Evolutionary conservation across 2,329 filamentous ascomycete species (phyloP).

Genomic region (Fusarium vanettenii): DNA sequence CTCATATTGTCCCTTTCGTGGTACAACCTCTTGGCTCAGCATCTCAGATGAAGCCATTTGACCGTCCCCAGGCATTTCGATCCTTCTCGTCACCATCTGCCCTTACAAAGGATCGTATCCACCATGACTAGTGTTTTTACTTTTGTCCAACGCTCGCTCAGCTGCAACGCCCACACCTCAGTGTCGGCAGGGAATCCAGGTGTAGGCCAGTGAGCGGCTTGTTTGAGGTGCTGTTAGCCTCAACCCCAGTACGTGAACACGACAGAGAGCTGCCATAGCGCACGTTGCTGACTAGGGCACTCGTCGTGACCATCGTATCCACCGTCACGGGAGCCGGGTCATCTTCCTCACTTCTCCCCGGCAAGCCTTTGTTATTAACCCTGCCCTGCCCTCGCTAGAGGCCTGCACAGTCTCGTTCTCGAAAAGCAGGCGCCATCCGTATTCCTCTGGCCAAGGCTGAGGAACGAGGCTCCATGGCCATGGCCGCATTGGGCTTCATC

Average conservation of each 20-base stretch:
- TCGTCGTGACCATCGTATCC: constrained; percentile 29
- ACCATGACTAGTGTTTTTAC: constrained; percentile 7
- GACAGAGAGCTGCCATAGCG: constrained; percentile 19
- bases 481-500: constrained; percentile 27
- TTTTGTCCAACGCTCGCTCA: constrained; percentile 9
- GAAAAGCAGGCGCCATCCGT: constrained; percentile 26
- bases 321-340: constrained; percentile 25
- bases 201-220: constrained; percentile 21
- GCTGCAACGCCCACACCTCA: constrained; percentile 22
- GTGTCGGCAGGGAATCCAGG: constrained; percentile 36
- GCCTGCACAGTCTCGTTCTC: constrained; percentile 30
- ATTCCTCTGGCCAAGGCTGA: constrained; percentile 28
- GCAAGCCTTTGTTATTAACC: constrained; percentile 24
- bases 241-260: constrained; percentile 1
- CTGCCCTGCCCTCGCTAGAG: constrained; percentile 36
- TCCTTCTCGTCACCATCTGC: constrained; percentile 23
- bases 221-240: constrained; percentile 33
- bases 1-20: neutral
- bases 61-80: constrained; percentile 21
- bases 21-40: constrained; percentile 3
- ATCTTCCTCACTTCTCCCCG: constrained; percentile 16
- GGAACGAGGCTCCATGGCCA: constrained; percentile 27
- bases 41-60: neutral
- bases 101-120: constrained; percentile 17
- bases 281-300: constrained; percentile 22